These are phyloP conservation scores for Metschnikowia santaceciliae DNA, from an alignment of 805 yeast species.

Conservation along the genomic window DNA sequence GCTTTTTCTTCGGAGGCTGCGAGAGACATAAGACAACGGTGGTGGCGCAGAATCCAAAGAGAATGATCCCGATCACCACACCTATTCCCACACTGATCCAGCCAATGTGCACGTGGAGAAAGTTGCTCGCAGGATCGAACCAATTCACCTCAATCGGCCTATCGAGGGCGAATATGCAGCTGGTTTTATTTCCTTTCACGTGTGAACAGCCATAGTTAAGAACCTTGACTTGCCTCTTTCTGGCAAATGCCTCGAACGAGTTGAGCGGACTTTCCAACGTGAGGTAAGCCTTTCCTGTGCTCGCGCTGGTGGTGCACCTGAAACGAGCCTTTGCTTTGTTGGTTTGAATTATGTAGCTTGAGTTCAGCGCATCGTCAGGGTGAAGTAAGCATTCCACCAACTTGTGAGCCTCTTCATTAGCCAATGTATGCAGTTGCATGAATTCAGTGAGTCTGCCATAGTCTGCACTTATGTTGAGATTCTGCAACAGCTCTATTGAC, in stretches of 20 bases:
- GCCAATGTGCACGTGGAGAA: constrained; percentile 59
- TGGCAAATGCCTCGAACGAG: constrained; percentile 14
- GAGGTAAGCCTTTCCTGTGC: constrained; percentile 14
- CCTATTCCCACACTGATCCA: constrained; percentile 67
- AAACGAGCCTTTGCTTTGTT: constrained; percentile 12
- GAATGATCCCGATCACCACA: constrained; percentile 54
- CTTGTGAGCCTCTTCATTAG: constrained; percentile 46
- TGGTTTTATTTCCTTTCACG: constrained; percentile 20
- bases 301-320: constrained; percentile 10
- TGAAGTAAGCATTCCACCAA: constrained; percentile 46
- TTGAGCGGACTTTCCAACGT: constrained; percentile 6
- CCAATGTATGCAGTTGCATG: constrained; percentile 65
- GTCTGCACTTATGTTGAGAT: constrained; percentile 46
- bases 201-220: constrained; percentile 58
- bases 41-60: constrained; percentile 25
- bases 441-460: constrained; percentile 48
- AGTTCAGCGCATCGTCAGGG: constrained; percentile 4
- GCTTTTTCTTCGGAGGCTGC: constrained; percentile 2
- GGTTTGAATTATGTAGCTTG: constrained; percentile 12
- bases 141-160: constrained; percentile 63
- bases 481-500: constrained; percentile 48
- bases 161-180: constrained; percentile 64
- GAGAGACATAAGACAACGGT: constrained; percentile 17
- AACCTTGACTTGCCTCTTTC: constrained; percentile 56
- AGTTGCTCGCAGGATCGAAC: constrained; percentile 45